Conservation (phyloP, 176 grass and related monocot genomes). For the Aechmea fasciata region DNA sequence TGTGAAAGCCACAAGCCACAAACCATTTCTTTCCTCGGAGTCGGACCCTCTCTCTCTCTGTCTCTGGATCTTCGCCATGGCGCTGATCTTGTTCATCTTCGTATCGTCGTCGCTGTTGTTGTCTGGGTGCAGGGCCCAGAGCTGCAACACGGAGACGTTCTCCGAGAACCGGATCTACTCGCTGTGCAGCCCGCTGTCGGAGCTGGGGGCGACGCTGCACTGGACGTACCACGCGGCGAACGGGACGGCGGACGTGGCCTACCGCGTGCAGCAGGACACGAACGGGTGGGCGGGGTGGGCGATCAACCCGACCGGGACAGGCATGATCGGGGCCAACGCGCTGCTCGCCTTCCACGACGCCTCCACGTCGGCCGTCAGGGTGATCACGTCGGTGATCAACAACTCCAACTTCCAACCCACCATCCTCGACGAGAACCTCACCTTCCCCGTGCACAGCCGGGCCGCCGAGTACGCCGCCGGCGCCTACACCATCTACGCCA, state of each 20-base stretch:
- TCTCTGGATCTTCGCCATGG: neutral
- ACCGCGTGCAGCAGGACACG: constrained; percentile 19
- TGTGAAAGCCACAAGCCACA: too few species aligned
- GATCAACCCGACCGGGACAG: constrained; percentile 13
- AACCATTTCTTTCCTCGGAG: too few species aligned
- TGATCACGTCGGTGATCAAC: constrained; percentile 13
- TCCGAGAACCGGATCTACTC: constrained; percentile 17
- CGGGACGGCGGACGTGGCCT: constrained; percentile 38
- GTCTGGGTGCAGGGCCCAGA: neutral
- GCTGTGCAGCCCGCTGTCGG: constrained; percentile 23
- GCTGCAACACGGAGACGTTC: constrained; percentile 5
- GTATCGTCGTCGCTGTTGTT: neutral
- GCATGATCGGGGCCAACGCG: constrained; percentile 27
- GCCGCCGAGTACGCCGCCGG: constrained; percentile 21
- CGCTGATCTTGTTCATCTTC: neutral
- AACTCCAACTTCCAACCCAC: neutral
- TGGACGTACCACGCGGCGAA: constrained; percentile 45
- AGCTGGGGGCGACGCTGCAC: constrained; percentile 32
- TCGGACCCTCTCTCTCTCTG: too few species aligned
- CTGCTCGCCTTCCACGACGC: constrained; percentile 25
- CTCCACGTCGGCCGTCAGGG: neutral
- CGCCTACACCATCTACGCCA: constrained; percentile 34
- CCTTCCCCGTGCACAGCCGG: constrained; percentile 15
- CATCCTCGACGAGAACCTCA: constrained; percentile 20
- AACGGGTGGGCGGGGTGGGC: constrained; percentile 26